These are phyloP conservation scores for Suillus discolor DNA, from an alignment of 768 basidiomycete genomes.

Conservation along the genomic window DNA sequence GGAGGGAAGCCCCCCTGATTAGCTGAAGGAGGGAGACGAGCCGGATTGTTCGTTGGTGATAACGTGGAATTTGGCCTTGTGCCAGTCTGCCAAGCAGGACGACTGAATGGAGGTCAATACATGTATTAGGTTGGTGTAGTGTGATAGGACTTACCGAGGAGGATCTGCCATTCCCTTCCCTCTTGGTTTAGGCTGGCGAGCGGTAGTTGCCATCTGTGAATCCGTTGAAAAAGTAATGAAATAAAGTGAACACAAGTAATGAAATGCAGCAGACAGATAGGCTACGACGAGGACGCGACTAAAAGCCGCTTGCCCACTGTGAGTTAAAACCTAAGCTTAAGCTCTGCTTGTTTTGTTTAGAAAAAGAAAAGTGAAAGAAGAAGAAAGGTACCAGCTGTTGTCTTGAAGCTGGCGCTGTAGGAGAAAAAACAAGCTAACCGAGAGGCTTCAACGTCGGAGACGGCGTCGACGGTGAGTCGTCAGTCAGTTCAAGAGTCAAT, in stretches of 20 bases:
- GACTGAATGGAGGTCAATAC: slow-evolving; percentile 30
- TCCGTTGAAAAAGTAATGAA: slow-evolving; percentile 31
- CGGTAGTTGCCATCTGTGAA: slow-evolving; percentile 59
- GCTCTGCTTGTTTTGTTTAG: slow-evolving; percentile 23
- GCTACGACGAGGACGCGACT: slow-evolving; percentile 33
- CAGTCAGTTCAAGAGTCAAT: slow-evolving; percentile 32
- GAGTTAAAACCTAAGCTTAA: slow-evolving; percentile 9
- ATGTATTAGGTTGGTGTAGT: slow-evolving; percentile 12
- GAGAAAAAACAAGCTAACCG: slow-evolving; percentile 22
- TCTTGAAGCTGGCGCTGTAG: slow-evolving; percentile 26
- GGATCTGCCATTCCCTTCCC: slow-evolving; percentile 66
- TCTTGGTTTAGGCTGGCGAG: slow-evolving; percentile 63
- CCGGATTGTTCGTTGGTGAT: slow-evolving; percentile 48
- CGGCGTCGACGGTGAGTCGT: slow-evolving; percentile 14
- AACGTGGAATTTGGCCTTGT: slow-evolving; percentile 73
- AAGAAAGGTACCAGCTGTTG: slow-evolving; percentile 19
- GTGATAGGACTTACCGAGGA: slow-evolving; percentile 47
- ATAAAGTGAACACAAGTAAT: slow-evolving; percentile 30
- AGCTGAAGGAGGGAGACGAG: slow-evolving; percentile 43
- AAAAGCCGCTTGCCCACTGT: slow-evolving; percentile 24
- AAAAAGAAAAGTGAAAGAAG: slow-evolving; percentile 15
- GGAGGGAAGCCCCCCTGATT: slow-evolving; percentile 46
- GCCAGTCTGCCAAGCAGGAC: slow-evolving; percentile 61
- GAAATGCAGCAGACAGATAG: slow-evolving; percentile 39
- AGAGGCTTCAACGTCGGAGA: slow-evolving; percentile 6